A percentile compares a stretch with the other conserved stretches of the same genome.
These are phyloP conservation scores for Incumbomyces lentus DNA, from an alignment of 2,329 filamentous ascomycete species.

Conservation along the genomic window DNA sequence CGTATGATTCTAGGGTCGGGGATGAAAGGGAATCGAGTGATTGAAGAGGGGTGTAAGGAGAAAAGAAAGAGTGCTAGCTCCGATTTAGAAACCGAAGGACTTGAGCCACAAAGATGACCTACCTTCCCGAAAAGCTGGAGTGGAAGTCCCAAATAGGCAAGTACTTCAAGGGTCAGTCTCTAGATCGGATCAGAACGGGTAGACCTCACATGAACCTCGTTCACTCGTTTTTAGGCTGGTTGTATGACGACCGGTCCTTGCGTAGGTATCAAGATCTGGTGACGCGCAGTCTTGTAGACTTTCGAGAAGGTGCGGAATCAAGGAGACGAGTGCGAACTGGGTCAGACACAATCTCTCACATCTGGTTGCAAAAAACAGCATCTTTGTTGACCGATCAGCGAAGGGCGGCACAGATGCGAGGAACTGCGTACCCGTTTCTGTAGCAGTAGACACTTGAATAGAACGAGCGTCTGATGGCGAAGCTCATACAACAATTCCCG, in stretches of 20 bases:
- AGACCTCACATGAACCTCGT: conserved; percentile 56
- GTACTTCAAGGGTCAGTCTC: conserved; percentile 40
- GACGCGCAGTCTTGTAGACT: conserved; percentile 92
- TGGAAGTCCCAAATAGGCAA: conserved; percentile 89
- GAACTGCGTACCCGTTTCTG: conserved; percentile 73
- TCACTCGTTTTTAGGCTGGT: conserved; percentile 87
- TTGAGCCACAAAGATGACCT: conserved; percentile 6
- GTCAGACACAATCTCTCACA: conserved; percentile 96
- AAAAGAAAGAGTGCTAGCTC: conserved; percentile 76
- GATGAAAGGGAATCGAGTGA: conserved; percentile 91
- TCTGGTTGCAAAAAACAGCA: conserved; percentile 96
- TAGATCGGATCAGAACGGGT: neutral
- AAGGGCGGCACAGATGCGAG: neutral
- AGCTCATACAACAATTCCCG: conserved; percentile 90
- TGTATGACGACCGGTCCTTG: conserved; percentile 61
- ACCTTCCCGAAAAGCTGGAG: conserved; percentile 92
- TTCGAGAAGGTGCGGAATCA: conserved; percentile 85
- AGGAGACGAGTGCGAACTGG: conserved; percentile 89
- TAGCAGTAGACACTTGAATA: conserved; percentile 86
- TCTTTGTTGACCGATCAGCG: conserved; percentile 44
- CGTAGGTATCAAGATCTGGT: conserved; percentile 78
- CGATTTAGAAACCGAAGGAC: neutral
- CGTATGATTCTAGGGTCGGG: conserved; percentile 89
- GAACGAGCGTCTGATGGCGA: conserved; percentile 82
- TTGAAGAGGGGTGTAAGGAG: conserved; percentile 91